Evolutionary conservation across 2,329 filamentous ascomycete species (phyloP).

Genomic region (Hypomyces rosellus): DNA sequence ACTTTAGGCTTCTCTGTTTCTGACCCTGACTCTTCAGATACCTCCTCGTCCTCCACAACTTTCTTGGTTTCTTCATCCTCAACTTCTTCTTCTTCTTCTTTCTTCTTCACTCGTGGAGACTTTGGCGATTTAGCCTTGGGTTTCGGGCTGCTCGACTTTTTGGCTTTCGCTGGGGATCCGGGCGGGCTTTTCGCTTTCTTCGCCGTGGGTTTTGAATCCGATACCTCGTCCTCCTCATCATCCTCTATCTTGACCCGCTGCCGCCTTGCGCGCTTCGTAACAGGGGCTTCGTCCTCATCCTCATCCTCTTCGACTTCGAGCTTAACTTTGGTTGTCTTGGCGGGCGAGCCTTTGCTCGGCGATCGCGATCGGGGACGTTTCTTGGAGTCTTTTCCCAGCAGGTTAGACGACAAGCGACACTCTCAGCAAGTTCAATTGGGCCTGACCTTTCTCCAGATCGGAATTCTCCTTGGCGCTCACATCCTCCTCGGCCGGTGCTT

Average conservation of each 20-base stretch:
- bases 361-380: slow-evolving; percentile 34
- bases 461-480: slow-evolving; percentile 32
- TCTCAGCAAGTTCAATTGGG: not conserved
- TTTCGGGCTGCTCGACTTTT: slow-evolving; percentile 19
- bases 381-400: slow-evolving; percentile 32
- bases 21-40: slow-evolving; percentile 26
- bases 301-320: slow-evolving; percentile 41
- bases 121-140: slow-evolving; percentile 13
- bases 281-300: slow-evolving; percentile 53
- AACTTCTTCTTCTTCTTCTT: slow-evolving; percentile 23
- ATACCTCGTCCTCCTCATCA: slow-evolving; percentile 43
- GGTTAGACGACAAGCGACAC: not conserved
- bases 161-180: slow-evolving; percentile 12
- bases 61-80: slow-evolving; percentile 15
- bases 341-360: slow-evolving; percentile 1
- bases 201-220: slow-evolving; percentile 28
- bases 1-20: slow-evolving; percentile 58
- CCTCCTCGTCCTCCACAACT: slow-evolving; percentile 18
- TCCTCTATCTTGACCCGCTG: slow-evolving; percentile 43
- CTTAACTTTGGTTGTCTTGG: slow-evolving; percentile 15
- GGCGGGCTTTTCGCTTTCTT: slow-evolving; percentile 17
- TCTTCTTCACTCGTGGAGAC: slow-evolving; percentile 15
- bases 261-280: slow-evolving; percentile 50
- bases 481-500: slow-evolving; percentile 23
- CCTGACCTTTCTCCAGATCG: slow-evolving; percentile 33